Percentiles rank a stretch among this genome's conserved stretches.
Conservation (phyloP, 2,329 filamentous ascomycete genomes). For the Penicillium decumbens region DNA sequence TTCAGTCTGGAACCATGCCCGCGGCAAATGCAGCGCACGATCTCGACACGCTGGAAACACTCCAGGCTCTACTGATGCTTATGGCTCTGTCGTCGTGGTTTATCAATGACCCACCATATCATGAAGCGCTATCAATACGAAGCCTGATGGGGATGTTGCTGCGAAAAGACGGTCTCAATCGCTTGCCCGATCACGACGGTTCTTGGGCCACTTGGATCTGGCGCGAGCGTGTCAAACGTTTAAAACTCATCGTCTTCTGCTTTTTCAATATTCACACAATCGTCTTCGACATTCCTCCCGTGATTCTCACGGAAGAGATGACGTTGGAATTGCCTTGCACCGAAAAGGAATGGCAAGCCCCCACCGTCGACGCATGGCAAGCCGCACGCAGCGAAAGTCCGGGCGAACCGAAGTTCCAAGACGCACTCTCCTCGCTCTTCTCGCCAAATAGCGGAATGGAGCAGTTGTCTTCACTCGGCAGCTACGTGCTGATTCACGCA, state of each 20-base stretch:
- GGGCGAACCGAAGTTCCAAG: slow-evolving; percentile 28
- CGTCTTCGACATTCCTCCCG: slow-evolving; percentile 32
- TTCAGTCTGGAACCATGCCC: slow-evolving; percentile 21
- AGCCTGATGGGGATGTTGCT: slow-evolving; percentile 30
- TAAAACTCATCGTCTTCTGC: slow-evolving; percentile 32
- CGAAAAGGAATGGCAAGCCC: slow-evolving; percentile 32
- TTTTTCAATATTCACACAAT: slow-evolving; percentile 37
- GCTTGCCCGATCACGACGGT: slow-evolving; percentile 27
- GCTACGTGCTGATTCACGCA: slow-evolving; percentile 32
- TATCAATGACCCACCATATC: slow-evolving; percentile 29
- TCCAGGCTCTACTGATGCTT: slow-evolving; percentile 29
- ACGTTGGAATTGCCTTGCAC: slow-evolving; percentile 31
- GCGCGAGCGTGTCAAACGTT: slow-evolving; percentile 29
- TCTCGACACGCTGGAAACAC: slow-evolving; percentile 26
- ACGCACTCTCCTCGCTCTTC: slow-evolving; percentile 27
- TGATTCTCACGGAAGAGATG: slow-evolving; percentile 32
- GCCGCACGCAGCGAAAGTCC: slow-evolving; percentile 21
- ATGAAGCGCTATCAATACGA: slow-evolving; percentile 28
- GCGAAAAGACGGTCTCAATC: slow-evolving; percentile 28
- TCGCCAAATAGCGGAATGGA: slow-evolving; percentile 19
- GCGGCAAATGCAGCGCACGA: slow-evolving; percentile 16
- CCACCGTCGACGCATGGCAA: slow-evolving; percentile 23
- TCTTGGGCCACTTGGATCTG: slow-evolving; percentile 34
- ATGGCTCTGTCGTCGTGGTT: slow-evolving; percentile 32
- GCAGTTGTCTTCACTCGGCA: slow-evolving; percentile 31